Percentiles rank a stretch among this genome's conserved stretches.
Conservation (phyloP, 169 alveolate genomes). For the Hepatocystis sp. region DNA sequence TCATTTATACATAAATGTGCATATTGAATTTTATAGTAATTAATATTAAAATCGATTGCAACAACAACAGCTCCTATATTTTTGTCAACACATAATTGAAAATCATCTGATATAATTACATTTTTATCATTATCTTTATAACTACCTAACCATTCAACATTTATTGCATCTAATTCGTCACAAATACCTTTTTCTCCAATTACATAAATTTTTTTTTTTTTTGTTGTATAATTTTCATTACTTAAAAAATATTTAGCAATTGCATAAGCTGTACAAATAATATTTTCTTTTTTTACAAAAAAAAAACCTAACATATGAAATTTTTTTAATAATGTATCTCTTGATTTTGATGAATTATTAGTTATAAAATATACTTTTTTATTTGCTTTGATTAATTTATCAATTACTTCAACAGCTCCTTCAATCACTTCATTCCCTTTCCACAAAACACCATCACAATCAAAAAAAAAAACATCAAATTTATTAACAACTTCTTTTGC, state of each 20-base stretch:
- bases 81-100: conserved; percentile 46
- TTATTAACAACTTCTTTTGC: conserved; percentile 36
- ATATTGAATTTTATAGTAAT: conserved; percentile 79
- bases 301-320: conserved; percentile 75
- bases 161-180: conserved; percentile 28
- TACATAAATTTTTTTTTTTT: conserved; percentile 77
- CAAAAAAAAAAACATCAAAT: conserved; percentile 78
- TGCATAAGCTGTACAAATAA: conserved; percentile 74
- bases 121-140: conserved; percentile 69
- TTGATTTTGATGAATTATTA: conserved; percentile 78
- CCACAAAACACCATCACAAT: conserved; percentile 85
- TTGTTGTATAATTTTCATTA: conserved; percentile 29
- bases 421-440: conserved; percentile 80
- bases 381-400: conserved; percentile 30
- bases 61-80: conserved; percentile 81
- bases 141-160: conserved; percentile 50
- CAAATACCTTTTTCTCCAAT: conserved; percentile 78
- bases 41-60: conserved; percentile 78
- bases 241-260: conserved; percentile 62
- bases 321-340: conserved; percentile 71
- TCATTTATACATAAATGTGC: conserved; percentile 79
- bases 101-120: conserved; percentile 36
- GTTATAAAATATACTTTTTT: conserved; percentile 78
- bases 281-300: conserved; percentile 48
- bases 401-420: conserved; percentile 83